Conservation (phyloP, 1,284 basidiomycete genomes). For the Xerocomus amazonicus region DNA sequence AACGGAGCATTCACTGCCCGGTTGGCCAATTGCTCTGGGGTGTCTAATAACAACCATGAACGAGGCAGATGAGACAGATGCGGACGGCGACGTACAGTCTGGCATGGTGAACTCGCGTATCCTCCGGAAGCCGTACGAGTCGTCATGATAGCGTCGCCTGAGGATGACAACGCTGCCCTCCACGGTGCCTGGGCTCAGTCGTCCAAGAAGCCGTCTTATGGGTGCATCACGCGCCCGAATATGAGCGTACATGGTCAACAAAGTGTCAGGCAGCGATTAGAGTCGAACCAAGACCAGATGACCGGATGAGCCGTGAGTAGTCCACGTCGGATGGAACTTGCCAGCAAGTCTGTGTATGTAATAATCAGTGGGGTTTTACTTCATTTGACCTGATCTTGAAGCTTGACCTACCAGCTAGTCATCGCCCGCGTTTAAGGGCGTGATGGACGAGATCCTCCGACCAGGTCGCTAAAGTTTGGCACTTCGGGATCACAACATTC, state of each 20-base stretch:
- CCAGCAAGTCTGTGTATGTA: slow-evolving; percentile 8
- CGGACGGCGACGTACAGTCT: slow-evolving; percentile 59
- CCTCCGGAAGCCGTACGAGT: slow-evolving; percentile 78
- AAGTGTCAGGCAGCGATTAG: too few species aligned
- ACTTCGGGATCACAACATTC: too few species aligned
- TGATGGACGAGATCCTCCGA: too few species aligned
- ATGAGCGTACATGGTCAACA: slow-evolving; percentile 16
- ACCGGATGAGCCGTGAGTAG: too few species aligned
- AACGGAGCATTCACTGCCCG: slow-evolving; percentile 72
- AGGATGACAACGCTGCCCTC: slow-evolving; percentile 24
- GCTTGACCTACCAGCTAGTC: not conserved
- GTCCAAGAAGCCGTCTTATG: slow-evolving; percentile 11
- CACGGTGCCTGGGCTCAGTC: not conserved
- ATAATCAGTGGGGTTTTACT: not conserved
- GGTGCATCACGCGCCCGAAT: slow-evolving; percentile 13
- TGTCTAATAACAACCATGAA: slow-evolving; percentile 49
- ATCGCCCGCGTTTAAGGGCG: not conserved
- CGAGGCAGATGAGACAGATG: not conserved
- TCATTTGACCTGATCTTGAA: too few species aligned
- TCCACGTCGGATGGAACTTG: slow-evolving; percentile 19
- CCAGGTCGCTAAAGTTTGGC: too few species aligned
- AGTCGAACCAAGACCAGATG: too few species aligned
- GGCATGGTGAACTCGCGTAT: slow-evolving; percentile 62
- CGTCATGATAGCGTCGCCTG: slow-evolving; percentile 63
- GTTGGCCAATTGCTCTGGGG: slow-evolving; percentile 70